phyloP scores from a whole-genome alignment of 2,329 filamentous ascomycete genomes.

The Alternaria alternata region DNA sequence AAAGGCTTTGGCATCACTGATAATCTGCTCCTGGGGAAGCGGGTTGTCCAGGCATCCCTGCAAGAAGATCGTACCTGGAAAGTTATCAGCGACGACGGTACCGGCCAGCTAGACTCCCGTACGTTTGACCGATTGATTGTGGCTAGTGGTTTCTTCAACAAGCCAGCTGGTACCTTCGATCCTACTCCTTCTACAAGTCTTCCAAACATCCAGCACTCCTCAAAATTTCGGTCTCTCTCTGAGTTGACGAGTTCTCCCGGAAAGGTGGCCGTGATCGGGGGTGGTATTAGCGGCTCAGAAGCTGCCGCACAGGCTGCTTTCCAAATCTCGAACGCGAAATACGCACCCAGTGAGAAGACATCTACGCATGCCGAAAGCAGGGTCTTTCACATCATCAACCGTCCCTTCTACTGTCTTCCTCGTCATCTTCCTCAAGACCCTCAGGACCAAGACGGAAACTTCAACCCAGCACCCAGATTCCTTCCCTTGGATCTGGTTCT shows the following conservation, averaged over 20 bases:
- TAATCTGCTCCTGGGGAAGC: constrained; percentile 59
- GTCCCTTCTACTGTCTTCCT: constrained; percentile 77
- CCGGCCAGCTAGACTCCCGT: constrained; percentile 18
- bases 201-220: constrained; percentile 38
- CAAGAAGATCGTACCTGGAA: constrained; percentile 31
- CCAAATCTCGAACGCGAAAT: constrained; percentile 70
- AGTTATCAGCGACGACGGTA: constrained; percentile 21
- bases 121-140: constrained; percentile 76
- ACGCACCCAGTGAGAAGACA: constrained; percentile 57
- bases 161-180: constrained; percentile 28
- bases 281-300: constrained; percentile 84
- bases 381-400: constrained; percentile 73
- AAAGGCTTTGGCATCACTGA: constrained; percentile 63
- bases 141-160: constrained; percentile 77
- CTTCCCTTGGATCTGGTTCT: constrained; percentile 76
- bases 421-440: constrained; percentile 53
- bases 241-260: constrained; percentile 45
- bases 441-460: constrained; percentile 26
- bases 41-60: constrained; percentile 41
- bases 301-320: constrained; percentile 75
- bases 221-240: constrained; percentile 35
- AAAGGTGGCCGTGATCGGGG: constrained; percentile 77
- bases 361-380: constrained; percentile 54
- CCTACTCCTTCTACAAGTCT: constrained; percentile 8
- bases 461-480: constrained; percentile 64